Evolutionary conservation across 116 monocot genomes (phyloP).

Genomic region (Thalassia testudinum): DNA sequence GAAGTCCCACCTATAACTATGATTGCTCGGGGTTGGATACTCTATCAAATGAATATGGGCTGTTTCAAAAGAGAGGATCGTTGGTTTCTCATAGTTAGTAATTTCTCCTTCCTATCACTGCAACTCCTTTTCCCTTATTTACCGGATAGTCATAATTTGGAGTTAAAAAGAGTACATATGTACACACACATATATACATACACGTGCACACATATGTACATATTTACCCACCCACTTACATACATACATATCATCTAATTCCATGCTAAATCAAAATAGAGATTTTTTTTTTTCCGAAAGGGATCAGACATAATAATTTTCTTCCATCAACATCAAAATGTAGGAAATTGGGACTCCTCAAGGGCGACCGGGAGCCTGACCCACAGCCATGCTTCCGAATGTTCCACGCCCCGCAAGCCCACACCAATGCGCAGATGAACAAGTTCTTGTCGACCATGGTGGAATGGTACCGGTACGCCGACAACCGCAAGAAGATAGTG

Average conservation of each 20-base stretch:
- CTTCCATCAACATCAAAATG: too few relatives aligned
- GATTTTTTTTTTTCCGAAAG: too few relatives aligned
- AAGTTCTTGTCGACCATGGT: slow-evolving; percentile 81
- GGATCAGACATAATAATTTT: too few relatives aligned
- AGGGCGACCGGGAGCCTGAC: slow-evolving; percentile 90
- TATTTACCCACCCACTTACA: too few relatives aligned
- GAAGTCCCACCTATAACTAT: not conserved
- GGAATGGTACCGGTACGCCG: slow-evolving; percentile 92
- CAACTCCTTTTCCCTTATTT: not conserved
- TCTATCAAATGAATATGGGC: not conserved
- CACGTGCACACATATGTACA: too few relatives aligned
- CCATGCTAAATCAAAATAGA: too few relatives aligned
- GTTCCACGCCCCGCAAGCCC: slow-evolving; percentile 95
- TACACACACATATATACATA: too few relatives aligned
- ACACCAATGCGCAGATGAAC: slow-evolving; percentile 97
- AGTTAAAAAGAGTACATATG: too few relatives aligned
- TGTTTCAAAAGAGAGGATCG: not conserved
- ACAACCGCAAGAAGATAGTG: slow-evolving; percentile 88
- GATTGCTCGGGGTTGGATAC: slow-evolving; percentile 1
- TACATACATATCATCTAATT: too few relatives aligned
- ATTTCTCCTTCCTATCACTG: not conserved
- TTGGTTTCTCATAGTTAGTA: slow-evolving; percentile 1
- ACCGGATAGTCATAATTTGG: not conserved
- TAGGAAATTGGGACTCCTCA: slow-evolving; percentile 74
- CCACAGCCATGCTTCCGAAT: slow-evolving; percentile 95